These are phyloP conservation scores for Cystobasidium onofrii DNA, from an alignment of 768 basidiomycete species.

Conservation along the genomic window DNA sequence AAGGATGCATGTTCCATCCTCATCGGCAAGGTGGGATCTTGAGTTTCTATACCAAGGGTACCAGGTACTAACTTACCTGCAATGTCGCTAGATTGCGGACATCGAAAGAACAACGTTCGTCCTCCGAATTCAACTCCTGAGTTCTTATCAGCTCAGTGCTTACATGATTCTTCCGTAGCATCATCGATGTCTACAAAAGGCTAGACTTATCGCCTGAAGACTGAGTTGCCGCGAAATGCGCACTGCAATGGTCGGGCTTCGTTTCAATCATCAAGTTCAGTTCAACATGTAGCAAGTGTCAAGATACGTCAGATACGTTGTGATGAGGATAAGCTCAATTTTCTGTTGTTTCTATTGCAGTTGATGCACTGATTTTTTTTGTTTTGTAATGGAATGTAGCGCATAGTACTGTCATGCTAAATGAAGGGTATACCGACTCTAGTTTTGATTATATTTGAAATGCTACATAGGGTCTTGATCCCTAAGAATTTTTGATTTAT, in stretches of 20 bases:
- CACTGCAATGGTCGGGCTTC: too few relatives aligned
- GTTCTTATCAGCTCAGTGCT: background rate
- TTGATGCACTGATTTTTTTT: background rate
- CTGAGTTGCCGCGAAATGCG: conserved; percentile 20
- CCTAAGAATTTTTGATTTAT: too few relatives aligned
- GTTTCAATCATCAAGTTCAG: too few relatives aligned
- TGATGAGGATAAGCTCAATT: conserved; percentile 29
- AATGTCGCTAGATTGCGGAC: conserved; percentile 40
- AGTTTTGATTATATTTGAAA: background rate
- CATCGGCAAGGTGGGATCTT: conserved; percentile 43
- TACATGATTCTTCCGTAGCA: conserved; percentile 32
- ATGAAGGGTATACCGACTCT: background rate
- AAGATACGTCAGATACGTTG: background rate
- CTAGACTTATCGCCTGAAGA: conserved; percentile 43
- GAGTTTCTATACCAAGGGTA: background rate
- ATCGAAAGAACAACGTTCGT: conserved; percentile 29
- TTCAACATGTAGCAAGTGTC: background rate
- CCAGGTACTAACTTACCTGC: background rate
- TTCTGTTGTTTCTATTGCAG: conserved; percentile 4
- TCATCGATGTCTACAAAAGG: conserved; percentile 43
- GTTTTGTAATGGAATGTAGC: background rate
- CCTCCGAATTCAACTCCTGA: background rate
- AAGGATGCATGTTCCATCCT: conserved; percentile 44
- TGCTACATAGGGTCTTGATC: background rate
- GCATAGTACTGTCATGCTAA: background rate